Conservation (phyloP, 1,139 yeast species). For the Protomyces arabidopsidicola region DNA sequence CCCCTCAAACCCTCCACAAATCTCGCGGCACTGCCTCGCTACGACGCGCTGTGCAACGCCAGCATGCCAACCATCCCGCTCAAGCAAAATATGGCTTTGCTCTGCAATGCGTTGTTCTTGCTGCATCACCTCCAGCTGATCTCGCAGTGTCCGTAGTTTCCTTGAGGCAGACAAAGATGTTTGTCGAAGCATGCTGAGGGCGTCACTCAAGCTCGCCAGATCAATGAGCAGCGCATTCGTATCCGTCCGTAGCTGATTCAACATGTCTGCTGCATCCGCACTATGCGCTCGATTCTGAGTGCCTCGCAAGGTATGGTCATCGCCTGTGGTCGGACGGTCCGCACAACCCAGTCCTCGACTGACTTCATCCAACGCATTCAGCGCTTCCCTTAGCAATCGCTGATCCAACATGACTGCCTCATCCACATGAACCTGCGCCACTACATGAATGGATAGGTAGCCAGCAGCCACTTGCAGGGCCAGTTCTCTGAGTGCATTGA, state of each 20-base stretch:
- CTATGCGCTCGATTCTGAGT: not conserved
- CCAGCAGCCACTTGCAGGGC: not conserved
- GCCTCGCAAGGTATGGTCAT: not conserved
- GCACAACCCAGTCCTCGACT: not conserved
- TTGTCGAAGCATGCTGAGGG: not conserved
- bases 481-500: not conserved
- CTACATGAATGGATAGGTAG: not conserved
- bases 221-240: not conserved
- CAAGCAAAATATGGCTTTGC: not conserved
- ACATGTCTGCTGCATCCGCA: not conserved
- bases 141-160: not conserved
- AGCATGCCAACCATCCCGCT: not conserved
- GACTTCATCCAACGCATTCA: not conserved
- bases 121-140: not conserved
- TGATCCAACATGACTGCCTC: not conserved
- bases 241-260: not conserved
- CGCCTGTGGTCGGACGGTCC: not conserved
- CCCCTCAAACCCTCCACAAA: conserved; percentile 1
- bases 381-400: not conserved
- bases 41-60: not conserved
- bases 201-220: not conserved
- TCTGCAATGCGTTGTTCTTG: not conserved
- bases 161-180: not conserved
- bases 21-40: not conserved
- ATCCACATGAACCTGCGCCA: not conserved